Conservation (phyloP, 768 basidiomycete genomes). For the Leccinum fibrillosum region DNA sequence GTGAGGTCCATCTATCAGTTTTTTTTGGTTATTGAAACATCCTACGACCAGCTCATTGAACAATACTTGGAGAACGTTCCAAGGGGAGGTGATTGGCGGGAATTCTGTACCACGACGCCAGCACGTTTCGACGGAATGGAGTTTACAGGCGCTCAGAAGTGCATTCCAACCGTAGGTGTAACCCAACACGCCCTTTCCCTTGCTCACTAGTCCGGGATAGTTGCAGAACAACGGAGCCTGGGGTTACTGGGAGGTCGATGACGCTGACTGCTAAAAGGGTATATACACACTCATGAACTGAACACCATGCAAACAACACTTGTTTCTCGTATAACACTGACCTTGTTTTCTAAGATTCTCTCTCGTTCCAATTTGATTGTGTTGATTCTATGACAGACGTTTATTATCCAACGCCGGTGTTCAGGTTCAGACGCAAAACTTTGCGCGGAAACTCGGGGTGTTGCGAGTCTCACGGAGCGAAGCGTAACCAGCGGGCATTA, state of each 20-base stretch:
- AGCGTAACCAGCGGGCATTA: not conserved
- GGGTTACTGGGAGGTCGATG: too few relatives aligned
- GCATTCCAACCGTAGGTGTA: slow-evolving; percentile 10
- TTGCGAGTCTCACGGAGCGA: not conserved
- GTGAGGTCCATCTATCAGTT: slow-evolving; percentile 5
- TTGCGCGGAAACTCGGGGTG: not conserved
- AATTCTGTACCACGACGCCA: slow-evolving; percentile 35
- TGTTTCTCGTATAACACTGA: too few relatives aligned
- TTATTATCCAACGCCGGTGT: too few relatives aligned
- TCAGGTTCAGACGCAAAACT: not conserved
- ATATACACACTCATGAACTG: too few relatives aligned
- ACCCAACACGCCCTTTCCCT: not conserved
- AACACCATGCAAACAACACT: too few relatives aligned
- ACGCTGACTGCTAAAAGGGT: too few relatives aligned
- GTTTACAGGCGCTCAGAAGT: slow-evolving; percentile 25
- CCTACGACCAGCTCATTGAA: slow-evolving; percentile 25
- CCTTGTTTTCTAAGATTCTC: too few relatives aligned
- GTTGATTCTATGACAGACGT: too few relatives aligned
- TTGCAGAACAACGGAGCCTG: too few relatives aligned
- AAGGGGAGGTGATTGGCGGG: slow-evolving; percentile 25
- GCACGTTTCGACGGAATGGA: slow-evolving; percentile 21
- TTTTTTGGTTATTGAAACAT: not conserved
- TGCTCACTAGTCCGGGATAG: too few relatives aligned
- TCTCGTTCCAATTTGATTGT: too few relatives aligned
- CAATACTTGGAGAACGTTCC: slow-evolving; percentile 30